Evolutionary conservation across 2,329 filamentous ascomycete species (phyloP), one percentile per base, ranked within the genome.

Genomic region (Colletotrichum sp.): DNA sequence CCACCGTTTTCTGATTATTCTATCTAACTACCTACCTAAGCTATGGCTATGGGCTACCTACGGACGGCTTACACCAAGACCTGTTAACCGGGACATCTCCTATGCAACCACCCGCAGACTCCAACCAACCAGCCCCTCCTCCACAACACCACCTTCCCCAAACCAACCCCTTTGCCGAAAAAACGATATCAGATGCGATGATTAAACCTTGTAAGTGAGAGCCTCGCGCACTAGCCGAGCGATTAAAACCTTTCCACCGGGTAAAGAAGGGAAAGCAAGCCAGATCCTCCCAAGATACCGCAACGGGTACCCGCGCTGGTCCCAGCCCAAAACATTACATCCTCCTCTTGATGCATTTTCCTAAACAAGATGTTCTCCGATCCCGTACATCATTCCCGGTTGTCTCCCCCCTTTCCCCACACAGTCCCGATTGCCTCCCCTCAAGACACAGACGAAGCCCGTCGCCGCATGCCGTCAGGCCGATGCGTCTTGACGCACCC

Each of bases 401-500:
- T 5, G 15, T 21, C 57, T 60, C 57, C 36, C 36, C 16, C 28
- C 26, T 60, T 59, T 60, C 57, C 59, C 59, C 59, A 16, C 59
- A 30, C 16, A n/a, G 18, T 62, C 59, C 28, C 59, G 18, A 32
- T 13, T n/a, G 24, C 59, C 18, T 5, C 6, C 28, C 18, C 59
- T 30, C 49, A 76, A 30, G 73, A 57, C 21, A 70, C 72, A 18
- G 70, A 73, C 21, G 73, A 76, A 13, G 73, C 73, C 64, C 73
- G 70, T 32, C 73, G 39, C 21, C 73, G 49, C 64, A 72, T 36
- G 16, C 73, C 73, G 5, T 71, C 73, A n/a, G 73, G 73, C 73
- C 70, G 52, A 18, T 71, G 66, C 72, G 71, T 68, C 71, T 75
- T 67, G 8, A 76, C 75, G 39, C 75, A 76, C 16, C 65, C 71